A percentile compares a stretch with the other conserved stretches of the same genome.
phyloP scores from a whole-genome alignment of 2,329 filamentous ascomycete species.

The Verticillium nonalfalfae region DNA sequence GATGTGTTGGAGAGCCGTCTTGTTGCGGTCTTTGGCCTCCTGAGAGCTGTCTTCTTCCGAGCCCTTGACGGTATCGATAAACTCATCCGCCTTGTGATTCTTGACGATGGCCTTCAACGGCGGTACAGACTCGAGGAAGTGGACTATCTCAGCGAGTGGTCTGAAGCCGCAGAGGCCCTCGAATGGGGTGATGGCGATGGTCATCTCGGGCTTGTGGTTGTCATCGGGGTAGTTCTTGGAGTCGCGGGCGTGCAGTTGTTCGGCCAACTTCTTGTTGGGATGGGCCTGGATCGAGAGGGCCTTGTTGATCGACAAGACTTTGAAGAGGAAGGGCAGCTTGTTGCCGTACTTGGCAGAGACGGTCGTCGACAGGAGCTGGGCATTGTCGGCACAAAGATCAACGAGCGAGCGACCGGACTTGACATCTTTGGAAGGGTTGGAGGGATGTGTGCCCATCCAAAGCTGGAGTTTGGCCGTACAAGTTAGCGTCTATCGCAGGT shows the following conservation, averaged over 20 bases:
- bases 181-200: constrained; percentile 93
- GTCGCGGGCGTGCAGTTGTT: constrained; percentile 78
- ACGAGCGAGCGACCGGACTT: constrained; percentile 78
- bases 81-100: constrained; percentile 51
- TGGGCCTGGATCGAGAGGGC: constrained; percentile 96
- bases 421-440: constrained; percentile 87
- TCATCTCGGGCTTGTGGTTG: constrained; percentile 99
- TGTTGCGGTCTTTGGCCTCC: constrained; percentile 73
- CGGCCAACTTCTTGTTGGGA: constrained; percentile 86
- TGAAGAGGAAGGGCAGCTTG: constrained; percentile 94
- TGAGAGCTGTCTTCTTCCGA: constrained; percentile 31
- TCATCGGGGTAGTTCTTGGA: constrained; percentile 96
- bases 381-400: constrained; percentile 82
- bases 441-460: constrained; percentile 99
- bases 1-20: constrained; percentile 65
- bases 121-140: constrained; percentile 61
- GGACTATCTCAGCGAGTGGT: constrained; percentile 75
- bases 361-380: constrained; percentile 68
- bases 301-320: constrained; percentile 93
- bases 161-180: constrained; percentile 95
- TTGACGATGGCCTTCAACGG: constrained; percentile 63
- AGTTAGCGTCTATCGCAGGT: background rate
- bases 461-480: constrained; percentile 47
- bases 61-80: constrained; percentile 40
- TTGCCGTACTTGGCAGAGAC: constrained; percentile 69